A percentile compares a stretch with the other conserved stretches of the same genome.
These are phyloP conservation scores for Clitopilus hobsonii DNA, from an alignment of 768 basidiomycete genomes.

Conservation along the genomic window DNA sequence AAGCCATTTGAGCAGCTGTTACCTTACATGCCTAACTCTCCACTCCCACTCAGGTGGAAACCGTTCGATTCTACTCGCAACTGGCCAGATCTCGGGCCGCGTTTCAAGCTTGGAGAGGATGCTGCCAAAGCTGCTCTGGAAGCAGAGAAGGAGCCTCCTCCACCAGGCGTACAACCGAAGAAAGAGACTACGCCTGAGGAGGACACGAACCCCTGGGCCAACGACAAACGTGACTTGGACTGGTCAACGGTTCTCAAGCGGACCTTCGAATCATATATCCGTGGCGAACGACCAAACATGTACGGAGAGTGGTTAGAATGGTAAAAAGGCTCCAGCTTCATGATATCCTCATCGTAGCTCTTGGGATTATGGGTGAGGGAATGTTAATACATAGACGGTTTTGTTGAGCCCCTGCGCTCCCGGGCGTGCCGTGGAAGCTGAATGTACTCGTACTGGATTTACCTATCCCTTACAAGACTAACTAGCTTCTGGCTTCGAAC, in stretches of 20 bases:
- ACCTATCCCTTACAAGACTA: too few relatives aligned
- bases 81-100: conserved; percentile 83
- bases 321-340: conserved; percentile 12
- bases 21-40: too few relatives aligned
- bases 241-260: conserved; percentile 91
- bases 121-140: conserved; percentile 44
- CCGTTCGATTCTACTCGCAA: conserved; percentile 86
- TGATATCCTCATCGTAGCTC: neutral
- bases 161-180: neutral
- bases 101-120: conserved; percentile 73
- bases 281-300: conserved; percentile 88
- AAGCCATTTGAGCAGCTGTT: conserved; percentile 24
- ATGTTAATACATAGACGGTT: conserved; percentile 2
- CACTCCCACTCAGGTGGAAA: conserved; percentile 72
- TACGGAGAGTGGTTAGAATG: conserved; percentile 73
- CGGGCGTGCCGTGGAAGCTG: neutral
- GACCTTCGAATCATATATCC: conserved; percentile 88
- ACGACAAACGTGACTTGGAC: conserved; percentile 73
- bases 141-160: conserved; percentile 21
- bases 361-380: neutral
- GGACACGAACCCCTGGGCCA: conserved; percentile 32
- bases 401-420: neutral
- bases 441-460: too few relatives aligned
- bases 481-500: too few relatives aligned
- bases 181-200: conserved; percentile 8